A percentile compares a stretch with the other conserved stretches of the same genome.
Evolutionary conservation across 108 stramenopile genomes (phyloP).

Genomic region (Cyclotella cryptica): DNA sequence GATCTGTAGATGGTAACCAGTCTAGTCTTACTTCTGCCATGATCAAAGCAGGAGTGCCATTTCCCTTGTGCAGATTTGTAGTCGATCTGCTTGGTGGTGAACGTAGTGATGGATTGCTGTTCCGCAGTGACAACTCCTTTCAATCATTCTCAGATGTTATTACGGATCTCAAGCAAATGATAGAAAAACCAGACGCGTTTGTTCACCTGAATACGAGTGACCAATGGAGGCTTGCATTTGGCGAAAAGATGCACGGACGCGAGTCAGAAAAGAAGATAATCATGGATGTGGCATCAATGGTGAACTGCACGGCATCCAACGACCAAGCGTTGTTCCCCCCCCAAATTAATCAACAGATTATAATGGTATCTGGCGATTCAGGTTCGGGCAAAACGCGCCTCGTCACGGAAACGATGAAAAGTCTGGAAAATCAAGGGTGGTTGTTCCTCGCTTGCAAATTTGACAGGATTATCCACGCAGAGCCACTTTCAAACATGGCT

Average conservation of each 20-base stretch:
- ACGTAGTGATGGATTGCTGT: constrained; percentile 3
- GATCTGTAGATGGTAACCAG: neutral
- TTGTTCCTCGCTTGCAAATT: constrained; percentile 25
- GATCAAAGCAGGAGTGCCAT: constrained; percentile 23
- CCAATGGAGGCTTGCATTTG: too few relatives aligned
- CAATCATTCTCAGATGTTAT: constrained; percentile 23
- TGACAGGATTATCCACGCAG: constrained; percentile 22
- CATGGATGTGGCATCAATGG: constrained; percentile 14
- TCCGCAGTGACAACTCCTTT: constrained; percentile 25
- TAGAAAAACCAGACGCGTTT: constrained; percentile 25
- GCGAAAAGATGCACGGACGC: too few relatives aligned
- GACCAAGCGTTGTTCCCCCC: neutral
- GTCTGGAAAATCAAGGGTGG: constrained; percentile 36
- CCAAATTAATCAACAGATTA: constrained; percentile 2
- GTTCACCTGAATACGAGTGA: neutral
- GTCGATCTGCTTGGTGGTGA: too few relatives aligned
- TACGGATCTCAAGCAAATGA: constrained; percentile 36
- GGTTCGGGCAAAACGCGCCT: constrained; percentile 68
- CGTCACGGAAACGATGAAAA: constrained; percentile 7
- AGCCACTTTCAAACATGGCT: constrained; percentile 33
- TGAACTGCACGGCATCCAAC: neutral
- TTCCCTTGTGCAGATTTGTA: constrained; percentile 25
- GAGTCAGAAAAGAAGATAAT: too few relatives aligned
- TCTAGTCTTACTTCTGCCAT: constrained; percentile 14
- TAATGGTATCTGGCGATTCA: constrained; percentile 57